Evolutionary conservation across 345 rosid genomes (phyloP), one percentile per base, ranked within the genome.

Genomic region (Eucalyptus microcorys): DNA sequence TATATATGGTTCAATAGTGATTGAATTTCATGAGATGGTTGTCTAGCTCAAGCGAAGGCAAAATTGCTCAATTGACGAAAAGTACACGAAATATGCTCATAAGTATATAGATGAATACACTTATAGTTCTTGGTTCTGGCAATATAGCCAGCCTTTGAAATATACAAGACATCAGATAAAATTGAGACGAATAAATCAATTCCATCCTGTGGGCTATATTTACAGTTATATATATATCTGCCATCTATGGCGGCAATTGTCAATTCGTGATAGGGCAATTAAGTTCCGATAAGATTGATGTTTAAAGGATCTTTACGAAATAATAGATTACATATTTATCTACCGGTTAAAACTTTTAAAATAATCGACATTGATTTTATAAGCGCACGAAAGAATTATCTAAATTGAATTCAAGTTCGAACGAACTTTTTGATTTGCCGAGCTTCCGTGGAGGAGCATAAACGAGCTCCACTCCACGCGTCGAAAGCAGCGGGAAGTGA

Each of bases 331-430:
- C 1, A 0, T 1, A 3, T 49, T 49, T 5, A 49, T 49, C 16
- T 49, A 49, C 14, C 50, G 6, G 6, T 49, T 5, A 49, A 5
- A 49, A 49, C 0, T 49, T 49, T 14, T 14, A 49, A 19, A 49
- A 49, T 15, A 49, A 49, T 14, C 19, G 1, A 49, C 0, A 0
- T 0, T 49, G 0, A 49, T 59, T 59, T 1, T 11, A 5, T 12
- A 26, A 10, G 32, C 15, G 15, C 66, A 5, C 66, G n/a, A 59
- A 26, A 26, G 11, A 3, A 59, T 59, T 59, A 61, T 30, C 34
- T 13, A 14, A 61, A 61, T 4, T 14, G 34, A 30, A 61, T 13
- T 5, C 24, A 24, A 55, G 5, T 52, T 19, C 4, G 10, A 52
- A 52, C 9, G 24, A 52, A 52, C 22, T 3, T 52, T 52, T 52